Conservation (phyloP, 129 eudicot genomes). For the Glebionis coronaria region DNA sequence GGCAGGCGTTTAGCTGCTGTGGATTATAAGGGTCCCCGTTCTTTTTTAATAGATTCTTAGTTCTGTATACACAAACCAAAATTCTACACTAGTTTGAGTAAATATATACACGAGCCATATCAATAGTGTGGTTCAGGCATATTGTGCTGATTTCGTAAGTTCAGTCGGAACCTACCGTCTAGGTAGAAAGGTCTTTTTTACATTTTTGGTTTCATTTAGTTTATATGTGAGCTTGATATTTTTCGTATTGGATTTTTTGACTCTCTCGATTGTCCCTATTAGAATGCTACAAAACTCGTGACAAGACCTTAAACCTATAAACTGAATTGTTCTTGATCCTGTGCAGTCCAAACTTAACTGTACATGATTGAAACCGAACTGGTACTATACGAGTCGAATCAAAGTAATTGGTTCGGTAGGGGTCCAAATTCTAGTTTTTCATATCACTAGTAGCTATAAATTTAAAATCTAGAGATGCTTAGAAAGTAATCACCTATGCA, state of each 20-base stretch:
- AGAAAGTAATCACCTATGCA: not conserved
- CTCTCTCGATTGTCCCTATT: not conserved
- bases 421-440: too few relatives aligned
- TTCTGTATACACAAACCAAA: conserved; percentile 19
- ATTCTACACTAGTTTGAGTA: conserved; percentile 31
- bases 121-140: conserved; percentile 17
- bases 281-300: too few relatives aligned
- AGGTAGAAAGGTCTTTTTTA: conserved; percentile 10
- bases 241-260: not conserved
- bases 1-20: conserved; percentile 61
- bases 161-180: not conserved
- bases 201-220: conserved; percentile 7
- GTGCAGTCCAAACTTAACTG: too few relatives aligned
- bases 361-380: too few relatives aligned
- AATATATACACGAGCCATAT: conserved; percentile 30
- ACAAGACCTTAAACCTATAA: too few relatives aligned
- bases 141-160: conserved; percentile 6
- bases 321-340: too few relatives aligned
- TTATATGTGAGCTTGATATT: not conserved
- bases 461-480: not conserved
- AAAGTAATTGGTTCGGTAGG: too few relatives aligned
- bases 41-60: conserved; percentile 21
- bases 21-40: conserved; percentile 44
- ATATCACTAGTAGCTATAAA: too few relatives aligned
- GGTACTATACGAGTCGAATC: too few relatives aligned